These are phyloP conservation scores for Stemphylium vesicarium DNA, from an alignment of 2,329 filamentous ascomycete genomes.

Conservation along the genomic window DNA sequence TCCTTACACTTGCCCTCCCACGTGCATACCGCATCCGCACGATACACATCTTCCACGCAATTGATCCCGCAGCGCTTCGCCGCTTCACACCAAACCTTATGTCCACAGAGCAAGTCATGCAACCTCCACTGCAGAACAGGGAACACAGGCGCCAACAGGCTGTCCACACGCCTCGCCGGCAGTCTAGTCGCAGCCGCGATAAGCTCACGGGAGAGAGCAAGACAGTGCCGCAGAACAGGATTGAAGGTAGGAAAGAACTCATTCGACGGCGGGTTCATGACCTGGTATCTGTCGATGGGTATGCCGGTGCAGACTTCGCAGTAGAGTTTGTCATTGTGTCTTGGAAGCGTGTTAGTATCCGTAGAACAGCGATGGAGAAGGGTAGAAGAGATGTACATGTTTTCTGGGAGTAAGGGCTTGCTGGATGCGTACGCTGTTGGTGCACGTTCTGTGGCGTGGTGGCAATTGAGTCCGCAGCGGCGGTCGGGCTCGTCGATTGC, in stretches of 20 bases:
- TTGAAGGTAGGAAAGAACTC: background rate
- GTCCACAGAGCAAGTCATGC: constrained; percentile 22
- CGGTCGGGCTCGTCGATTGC: constrained; percentile 10
- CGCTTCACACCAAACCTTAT: constrained; percentile 14
- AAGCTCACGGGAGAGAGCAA: constrained; percentile 12
- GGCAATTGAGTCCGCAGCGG: constrained; percentile 24
- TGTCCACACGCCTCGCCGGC: background rate
- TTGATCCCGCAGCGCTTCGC: constrained; percentile 18
- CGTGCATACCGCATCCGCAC: no score
- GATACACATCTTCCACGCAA: background rate
- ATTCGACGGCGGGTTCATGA: background rate
- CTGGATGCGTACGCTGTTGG: background rate
- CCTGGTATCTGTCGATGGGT: constrained; percentile 16
- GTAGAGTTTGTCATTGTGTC: constrained; percentile 12
- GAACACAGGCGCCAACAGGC: constrained; percentile 6
- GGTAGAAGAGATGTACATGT: background rate
- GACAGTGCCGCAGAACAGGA: constrained; percentile 6
- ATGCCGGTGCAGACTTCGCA: constrained; percentile 25
- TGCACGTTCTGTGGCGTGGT: constrained; percentile 4
- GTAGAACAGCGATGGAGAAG: no score
- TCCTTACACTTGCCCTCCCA: constrained; percentile 2
- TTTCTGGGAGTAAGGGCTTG: background rate
- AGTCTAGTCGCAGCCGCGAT: constrained; percentile 6
- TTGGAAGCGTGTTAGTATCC: no score
- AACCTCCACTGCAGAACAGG: background rate